Evolutionary conservation across 352 stramenopile genomes (phyloP), one percentile per base, ranked within the genome.

Genomic region (Elongisporangium prolatum): DNA sequence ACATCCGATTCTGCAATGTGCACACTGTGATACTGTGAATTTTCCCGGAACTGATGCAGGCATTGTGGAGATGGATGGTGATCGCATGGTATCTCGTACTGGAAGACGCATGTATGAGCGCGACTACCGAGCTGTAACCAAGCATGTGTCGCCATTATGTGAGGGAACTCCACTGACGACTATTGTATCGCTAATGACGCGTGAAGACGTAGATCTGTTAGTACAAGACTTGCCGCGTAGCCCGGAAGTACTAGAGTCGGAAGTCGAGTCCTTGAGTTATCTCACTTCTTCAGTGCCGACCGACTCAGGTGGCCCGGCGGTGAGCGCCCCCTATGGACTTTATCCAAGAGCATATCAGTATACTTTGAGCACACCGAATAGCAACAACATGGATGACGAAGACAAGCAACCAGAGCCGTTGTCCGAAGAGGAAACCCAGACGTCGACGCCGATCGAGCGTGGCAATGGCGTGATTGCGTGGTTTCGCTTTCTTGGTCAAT

Each of bases 21-120:
- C 72, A 5, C 80, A 92, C 54, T 92, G 83, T 52, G 77, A 86
- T 17, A 90, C 80, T 0, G 83, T 92, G 2, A 92, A 86, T 25
- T 92, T 92, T 16, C 83, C 83, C 0, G 83, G 83, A 4, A 92
- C 83, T 7, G 83, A 90, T 50, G 76, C 80, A 1, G 83, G 83
- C 0, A 86, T 92, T 52, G 80, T 92, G 13, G 70, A 76, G 48
- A 77, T 92, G 56, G 80, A 87, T 56, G 71, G 78, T 21, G 70
- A 89, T 53, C 72, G 76, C 25, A 90, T 92, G 83, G 60, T 90
- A 8, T 84, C 83, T 9, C 72, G 78, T 0, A 75, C 72, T 0
- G 83, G 83, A 4, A 77, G 83, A 14, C 80, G 83, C 44, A 90
- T 92, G 83, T 88, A 77, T 50, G 83, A 92, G 60, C 68, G 83